Conservation (phyloP, 345 rosid genomes). For the Reutealis trisperma region DNA sequence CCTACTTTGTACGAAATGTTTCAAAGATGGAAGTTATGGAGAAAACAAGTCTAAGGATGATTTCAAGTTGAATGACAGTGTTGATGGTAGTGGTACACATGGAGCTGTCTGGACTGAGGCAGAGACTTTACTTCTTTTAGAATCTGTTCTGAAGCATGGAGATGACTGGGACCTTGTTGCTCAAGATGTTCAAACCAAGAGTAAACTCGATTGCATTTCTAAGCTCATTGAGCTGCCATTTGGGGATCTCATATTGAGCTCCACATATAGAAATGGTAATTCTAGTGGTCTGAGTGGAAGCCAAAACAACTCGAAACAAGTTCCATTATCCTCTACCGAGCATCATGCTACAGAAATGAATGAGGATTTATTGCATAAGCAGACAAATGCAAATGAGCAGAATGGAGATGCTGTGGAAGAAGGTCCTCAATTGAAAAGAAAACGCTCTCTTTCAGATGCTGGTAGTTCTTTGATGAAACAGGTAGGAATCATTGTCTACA, state of each 20-base stretch:
- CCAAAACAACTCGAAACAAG: conserved; percentile 29
- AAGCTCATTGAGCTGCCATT: conserved; percentile 90
- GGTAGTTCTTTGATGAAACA: conserved; percentile 73
- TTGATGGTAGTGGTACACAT: conserved; percentile 18
- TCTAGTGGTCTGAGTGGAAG: conserved; percentile 24
- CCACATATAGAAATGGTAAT: conserved; percentile 42
- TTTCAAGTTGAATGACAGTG: conserved; percentile 49
- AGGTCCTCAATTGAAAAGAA: conserved; percentile 61
- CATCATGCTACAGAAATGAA: conserved; percentile 29
- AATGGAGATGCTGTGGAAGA: conserved; percentile 45
- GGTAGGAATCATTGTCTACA: conserved; percentile 35
- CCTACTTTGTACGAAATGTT: conserved; percentile 64
- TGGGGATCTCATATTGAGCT: conserved; percentile 62
- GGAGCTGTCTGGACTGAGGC: conserved; percentile 78
- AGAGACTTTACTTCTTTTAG: conserved; percentile 76
- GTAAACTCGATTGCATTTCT: conserved; percentile 72
- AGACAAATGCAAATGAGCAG: conserved; percentile 30
- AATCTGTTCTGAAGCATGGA: conserved; percentile 75
- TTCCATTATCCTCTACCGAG: conserved; percentile 34
- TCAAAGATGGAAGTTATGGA: conserved; percentile 53
- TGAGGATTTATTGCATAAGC: conserved; percentile 39
- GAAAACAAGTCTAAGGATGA: conserved; percentile 59
- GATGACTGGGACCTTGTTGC: conserved; percentile 96
- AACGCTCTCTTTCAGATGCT: conserved; percentile 44
- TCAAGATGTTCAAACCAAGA: conserved; percentile 69